Evolutionary conservation across 1,284 basidiomycete species (phyloP), one percentile per base, ranked within the genome.

Genomic region (Trichosporon asahii): DNA sequence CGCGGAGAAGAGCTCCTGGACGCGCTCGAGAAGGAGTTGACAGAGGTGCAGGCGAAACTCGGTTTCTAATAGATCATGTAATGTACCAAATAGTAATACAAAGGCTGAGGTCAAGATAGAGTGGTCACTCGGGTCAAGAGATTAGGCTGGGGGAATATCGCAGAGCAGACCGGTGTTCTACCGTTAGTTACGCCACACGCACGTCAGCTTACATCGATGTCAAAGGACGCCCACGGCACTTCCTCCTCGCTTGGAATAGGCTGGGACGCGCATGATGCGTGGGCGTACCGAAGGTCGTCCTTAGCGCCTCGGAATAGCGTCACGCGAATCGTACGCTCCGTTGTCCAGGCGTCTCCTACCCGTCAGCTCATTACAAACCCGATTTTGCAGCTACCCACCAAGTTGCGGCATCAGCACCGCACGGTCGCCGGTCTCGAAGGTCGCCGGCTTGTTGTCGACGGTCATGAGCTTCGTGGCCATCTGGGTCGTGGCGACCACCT

Each of bases 351-450:
- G 35, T 83, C 82, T 14, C 81, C 80, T 80, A 69, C 9, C 2
- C 3, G 46, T 70, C 66, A 68, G 66, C 65, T 11, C 40, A 40
- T 8, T 27, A n/a, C n/a, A n/a, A n/a, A n/a, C n/a, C n/a, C n/a
- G n/a, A n/a, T n/a, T n/a, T n/a, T n/a, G n/a, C 6, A 33, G 0
- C 1, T 14, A 69, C 76, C 64, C 27, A 79, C 82, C 82, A 0
- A 84, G 74, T 66, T 83, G 81, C 46, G 83, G 82, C 79, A 82
- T 82, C 8, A 84, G 75, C 1, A 84, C 77, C 1, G 83, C 82
- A 23, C 79, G 73, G 49, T 83, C 82, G 0, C 82, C 80, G 0
- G 79, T 79, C 40, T 83, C 82, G 64, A 83, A 82, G 23, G 79
- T 83, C 0, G 78, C 77, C 0, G 78, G 80, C 68, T 81, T 80